phyloP scores from a whole-genome alignment of 805 yeast genomes.

The Brettanomyces custersianus region DNA sequence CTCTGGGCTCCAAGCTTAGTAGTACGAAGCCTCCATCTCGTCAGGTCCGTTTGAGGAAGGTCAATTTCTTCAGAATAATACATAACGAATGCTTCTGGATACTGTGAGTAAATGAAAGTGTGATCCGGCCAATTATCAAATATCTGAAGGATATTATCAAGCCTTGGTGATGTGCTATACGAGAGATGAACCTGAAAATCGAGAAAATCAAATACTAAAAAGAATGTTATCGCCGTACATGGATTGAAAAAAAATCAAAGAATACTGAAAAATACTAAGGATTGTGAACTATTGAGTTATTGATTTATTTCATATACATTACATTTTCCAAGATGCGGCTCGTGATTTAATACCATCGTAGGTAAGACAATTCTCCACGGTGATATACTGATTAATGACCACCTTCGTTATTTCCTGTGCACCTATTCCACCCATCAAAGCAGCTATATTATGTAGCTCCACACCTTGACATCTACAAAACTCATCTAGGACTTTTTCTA shows the following conservation, averaged over 20 bases:
- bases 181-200: no score
- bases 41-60: conserved; percentile 57
- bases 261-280: no score
- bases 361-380: conserved; percentile 59
- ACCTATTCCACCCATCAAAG: conserved; percentile 77
- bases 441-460: conserved; percentile 48
- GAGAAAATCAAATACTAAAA: no score
- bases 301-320: no score
- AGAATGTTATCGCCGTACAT: no score
- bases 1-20: conserved; percentile 68
- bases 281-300: no score
- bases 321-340: conserved; percentile 23
- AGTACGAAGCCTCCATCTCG: conserved; percentile 65
- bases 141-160: background rate
- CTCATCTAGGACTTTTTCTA: conserved; percentile 32
- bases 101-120: background rate
- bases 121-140: background rate
- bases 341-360: conserved; percentile 64
- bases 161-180: no score
- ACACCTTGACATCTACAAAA: conserved; percentile 31
- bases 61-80: conserved; percentile 65
- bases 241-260: no score
- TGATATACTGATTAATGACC: conserved; percentile 71
- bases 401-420: conserved; percentile 78
- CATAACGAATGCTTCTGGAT: no score